A percentile compares a stretch with the other conserved stretches of the same genome.
Conservation (phyloP, 1,139 yeast species). For the Suhomyces bokatorum region DNA sequence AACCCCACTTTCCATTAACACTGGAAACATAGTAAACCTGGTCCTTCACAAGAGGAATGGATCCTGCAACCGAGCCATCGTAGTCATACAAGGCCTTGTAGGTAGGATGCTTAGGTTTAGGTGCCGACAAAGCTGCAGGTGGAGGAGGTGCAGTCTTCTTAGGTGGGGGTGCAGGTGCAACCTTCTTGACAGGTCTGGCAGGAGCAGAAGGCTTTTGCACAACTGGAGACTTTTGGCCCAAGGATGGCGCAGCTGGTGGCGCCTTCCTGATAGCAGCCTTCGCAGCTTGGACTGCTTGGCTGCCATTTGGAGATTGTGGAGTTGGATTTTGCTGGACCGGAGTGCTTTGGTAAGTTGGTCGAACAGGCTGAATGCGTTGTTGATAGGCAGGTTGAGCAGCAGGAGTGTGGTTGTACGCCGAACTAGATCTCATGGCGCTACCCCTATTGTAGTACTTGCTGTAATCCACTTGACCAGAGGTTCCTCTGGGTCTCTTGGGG, state of each 20-base stretch:
- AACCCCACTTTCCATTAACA: conserved; percentile 85
- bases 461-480: conserved; percentile 42
- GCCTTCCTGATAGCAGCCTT: conserved; percentile 13
- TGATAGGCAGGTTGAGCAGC: conserved; percentile 8
- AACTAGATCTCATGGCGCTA: conserved; percentile 3
- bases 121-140: conserved; percentile 54
- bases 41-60: conserved; percentile 75
- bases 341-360: conserved; percentile 3
- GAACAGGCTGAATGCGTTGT: conserved; percentile 12
- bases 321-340: conserved; percentile 15
- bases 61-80: conserved; percentile 80
- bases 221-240: conserved; percentile 13
- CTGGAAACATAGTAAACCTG: conserved; percentile 70
- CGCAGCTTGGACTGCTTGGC: conserved; percentile 11
- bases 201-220: conserved; percentile 18
- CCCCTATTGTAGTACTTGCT: conserved; percentile 46
- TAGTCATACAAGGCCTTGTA: conserved; percentile 88
- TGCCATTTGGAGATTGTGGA: conserved; percentile 11
- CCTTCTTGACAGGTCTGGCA: conserved; percentile 31
- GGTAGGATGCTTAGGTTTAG: conserved; percentile 70
- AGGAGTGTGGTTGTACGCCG: conserved; percentile 12
- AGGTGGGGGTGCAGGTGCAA: conserved; percentile 41
- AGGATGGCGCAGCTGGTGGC: conserved; percentile 6
- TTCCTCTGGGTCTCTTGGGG: conserved; percentile 66
- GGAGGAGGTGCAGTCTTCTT: conserved; percentile 40